Percentiles rank a stretch among this genome's conserved stretches.
These are phyloP conservation scores for Eimeria tenella DNA, from an alignment of 169 alveolate species.

Conservation along the genomic window DNA sequence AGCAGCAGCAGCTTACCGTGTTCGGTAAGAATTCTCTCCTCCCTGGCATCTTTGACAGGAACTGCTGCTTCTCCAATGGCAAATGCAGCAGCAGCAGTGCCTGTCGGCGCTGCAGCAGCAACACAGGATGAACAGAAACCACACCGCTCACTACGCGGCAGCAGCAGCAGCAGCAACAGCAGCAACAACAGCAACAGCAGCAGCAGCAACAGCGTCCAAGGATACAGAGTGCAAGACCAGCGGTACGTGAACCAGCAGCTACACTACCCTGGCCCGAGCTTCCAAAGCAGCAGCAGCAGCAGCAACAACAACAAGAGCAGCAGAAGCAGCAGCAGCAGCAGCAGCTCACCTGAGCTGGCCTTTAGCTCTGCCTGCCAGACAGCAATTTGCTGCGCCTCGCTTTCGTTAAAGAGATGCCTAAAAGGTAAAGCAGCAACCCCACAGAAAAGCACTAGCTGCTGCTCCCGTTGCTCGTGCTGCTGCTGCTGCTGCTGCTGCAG, in stretches of 20 bases:
- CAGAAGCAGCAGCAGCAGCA: neutral
- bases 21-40: slow-evolving; percentile 43
- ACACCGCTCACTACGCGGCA: neutral
- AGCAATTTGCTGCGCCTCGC: slow-evolving; percentile 53
- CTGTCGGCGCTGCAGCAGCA: slow-evolving; percentile 34
- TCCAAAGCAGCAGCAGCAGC: neutral
- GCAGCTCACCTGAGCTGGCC: neutral
- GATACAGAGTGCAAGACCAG: neutral
- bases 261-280: neutral
- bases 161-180: slow-evolving; percentile 13
- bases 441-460: neutral
- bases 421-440: neutral
- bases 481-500: slow-evolving; percentile 9
- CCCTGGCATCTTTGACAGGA: slow-evolving; percentile 71
- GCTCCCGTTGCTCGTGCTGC: neutral
- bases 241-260: neutral
- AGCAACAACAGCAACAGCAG: slow-evolving; percentile 5
- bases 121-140: neutral
- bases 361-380: slow-evolving; percentile 69
- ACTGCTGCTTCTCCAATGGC: slow-evolving; percentile 65
- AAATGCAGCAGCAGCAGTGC: slow-evolving; percentile 47
- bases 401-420: slow-evolving; percentile 11
- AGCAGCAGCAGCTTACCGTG: slow-evolving; percentile 62
- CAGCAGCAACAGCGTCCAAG: neutral
- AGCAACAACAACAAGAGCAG: neutral